Conservation (phyloP, 352 stramenopile genomes). For the Phytophthora hybrid region DNA sequence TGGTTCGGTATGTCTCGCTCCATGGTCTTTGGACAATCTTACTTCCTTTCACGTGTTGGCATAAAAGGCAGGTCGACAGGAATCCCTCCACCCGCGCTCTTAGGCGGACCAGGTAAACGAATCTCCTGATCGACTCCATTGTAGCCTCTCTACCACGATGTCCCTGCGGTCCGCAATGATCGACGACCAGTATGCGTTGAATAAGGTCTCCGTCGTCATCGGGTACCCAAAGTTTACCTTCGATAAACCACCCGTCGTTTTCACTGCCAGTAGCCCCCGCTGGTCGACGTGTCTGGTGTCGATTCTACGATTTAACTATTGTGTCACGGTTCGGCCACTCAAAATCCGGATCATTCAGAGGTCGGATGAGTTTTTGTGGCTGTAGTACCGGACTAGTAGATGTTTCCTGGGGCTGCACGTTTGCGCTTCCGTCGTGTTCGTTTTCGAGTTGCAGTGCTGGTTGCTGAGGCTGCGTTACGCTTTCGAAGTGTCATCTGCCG, state of each 20-base stretch:
- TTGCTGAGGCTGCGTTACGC: too few relatives aligned
- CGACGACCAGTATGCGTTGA: background rate
- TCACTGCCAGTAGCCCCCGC: background rate
- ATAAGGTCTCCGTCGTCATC: background rate
- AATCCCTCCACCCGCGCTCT: too few relatives aligned
- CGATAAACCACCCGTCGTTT: background rate
- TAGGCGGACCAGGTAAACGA: background rate
- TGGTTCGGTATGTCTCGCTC: slow-evolving; percentile 17
- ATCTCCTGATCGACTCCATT: background rate
- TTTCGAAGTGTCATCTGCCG: too few relatives aligned
- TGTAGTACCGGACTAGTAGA: background rate
- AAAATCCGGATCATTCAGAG: background rate
- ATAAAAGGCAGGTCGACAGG: too few relatives aligned
- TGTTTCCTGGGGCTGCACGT: background rate
- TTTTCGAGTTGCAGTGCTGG: background rate
- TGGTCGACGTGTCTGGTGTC: background rate
- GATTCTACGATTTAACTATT: background rate
- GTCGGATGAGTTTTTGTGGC: background rate
- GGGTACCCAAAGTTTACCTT: too few relatives aligned
- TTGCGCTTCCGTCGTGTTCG: background rate
- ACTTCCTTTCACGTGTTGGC: too few relatives aligned
- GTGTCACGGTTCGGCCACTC: background rate
- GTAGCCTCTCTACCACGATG: background rate
- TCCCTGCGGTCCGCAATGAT: background rate
- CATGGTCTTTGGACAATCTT: background rate